Base-by-base conservation (phyloP, 495 filamentous ascomycete genomes). In the Xylaria nigripes region DNA sequence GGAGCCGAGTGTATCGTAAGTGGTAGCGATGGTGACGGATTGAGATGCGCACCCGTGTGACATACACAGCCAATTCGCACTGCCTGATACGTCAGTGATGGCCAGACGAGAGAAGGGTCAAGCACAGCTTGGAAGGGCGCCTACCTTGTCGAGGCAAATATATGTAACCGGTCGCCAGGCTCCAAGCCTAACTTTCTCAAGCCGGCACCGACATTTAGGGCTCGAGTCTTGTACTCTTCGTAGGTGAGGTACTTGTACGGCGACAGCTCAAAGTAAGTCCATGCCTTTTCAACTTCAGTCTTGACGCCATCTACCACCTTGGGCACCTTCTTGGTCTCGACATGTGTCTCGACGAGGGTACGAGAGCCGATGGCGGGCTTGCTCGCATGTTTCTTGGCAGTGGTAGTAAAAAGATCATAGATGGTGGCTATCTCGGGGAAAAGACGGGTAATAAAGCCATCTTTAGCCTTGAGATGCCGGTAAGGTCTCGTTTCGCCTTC, bases 221-320 rank as follows among this genome's bases (percentile, higher is more conserved):
- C 72, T 40, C 72, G 62, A 38, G 68, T 70, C 64, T 80, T 80
- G 61, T 84, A 84, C 64, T 86, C 81, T 42, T 67, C 68, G 68
- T 82, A 86, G 38, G 77, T 83, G 57, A 78, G 58, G 68, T 77
- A 86, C 10, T 68, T 62, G 70, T 82, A 86, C 13, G 70, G 68
- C 47, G 76, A 77, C 32, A 86, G 70, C 71, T 86, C 83, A 57
- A 80, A 86, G 67, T 78, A 85, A 4, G 74, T 78, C 83, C 83
- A 86, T 56, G 82, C 73, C 70, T 86, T 86, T 34, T 85, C 80
- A 3, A 83, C 76, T 67, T 81, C 72, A 41, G 67, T 65, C 64
- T 78, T 72, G 66, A 81, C 68, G 52, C 83, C 83, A 58, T 85
- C 80, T 38, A 85, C 69, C n/a, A 80, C 66, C 70, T 85, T 85